Base-by-base conservation (phyloP, 208 protist species). In the Herpetomonas samuelpessoai region DNA sequence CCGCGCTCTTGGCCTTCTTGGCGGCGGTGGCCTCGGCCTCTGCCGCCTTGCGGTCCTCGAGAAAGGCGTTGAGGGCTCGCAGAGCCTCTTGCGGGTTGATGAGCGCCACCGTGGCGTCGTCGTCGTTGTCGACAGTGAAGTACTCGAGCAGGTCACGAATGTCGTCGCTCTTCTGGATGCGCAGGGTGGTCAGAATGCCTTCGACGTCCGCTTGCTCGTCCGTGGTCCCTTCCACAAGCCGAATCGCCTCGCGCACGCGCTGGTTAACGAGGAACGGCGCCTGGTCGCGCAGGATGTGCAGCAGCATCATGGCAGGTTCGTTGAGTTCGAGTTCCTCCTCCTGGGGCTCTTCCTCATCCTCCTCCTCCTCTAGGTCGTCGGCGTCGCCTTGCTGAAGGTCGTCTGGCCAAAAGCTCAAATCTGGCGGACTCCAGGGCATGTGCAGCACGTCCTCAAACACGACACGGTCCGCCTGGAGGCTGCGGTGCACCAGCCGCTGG, bases 371-470 rank as follows among this genome's bases (percentile, higher is more conserved):
- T 9, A 57, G 50, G 30, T 41, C 71, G n/a, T 81, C 76, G 24
- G 62, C 30, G 14, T 75, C 71, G 24, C 68, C 62, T 46, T 76
- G 59, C 49, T 3, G 24, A 3, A 41, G 24, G 26, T 87, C 69
- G 6, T 77, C 75, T n/a, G 75, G 77, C 86, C 86, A 93, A 69
- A 90, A 93, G 48, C 75, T 79, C 61, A 95, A 28, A 58, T 83
- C 74, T 19, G 92, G 89, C 4, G 92, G 88, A 30, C 88, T 72
- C 88, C 91, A 96, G 31, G 93, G 83, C 57, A 95, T 72, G 22
- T 79, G 83, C 25, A 98, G 73, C 47, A 98, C 84, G 30, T 98
- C 96, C 67, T 98, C 94, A 68, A 96, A 97, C 24, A 98, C 85
- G 22, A 98, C 91, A 31, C 95, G 88, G 77, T 98, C 97, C 4